Evolutionary conservation across 1,284 basidiomycete species (phyloP), one percentile per base, ranked within the genome.

Genomic region (Spongispora temasekensis): DNA sequence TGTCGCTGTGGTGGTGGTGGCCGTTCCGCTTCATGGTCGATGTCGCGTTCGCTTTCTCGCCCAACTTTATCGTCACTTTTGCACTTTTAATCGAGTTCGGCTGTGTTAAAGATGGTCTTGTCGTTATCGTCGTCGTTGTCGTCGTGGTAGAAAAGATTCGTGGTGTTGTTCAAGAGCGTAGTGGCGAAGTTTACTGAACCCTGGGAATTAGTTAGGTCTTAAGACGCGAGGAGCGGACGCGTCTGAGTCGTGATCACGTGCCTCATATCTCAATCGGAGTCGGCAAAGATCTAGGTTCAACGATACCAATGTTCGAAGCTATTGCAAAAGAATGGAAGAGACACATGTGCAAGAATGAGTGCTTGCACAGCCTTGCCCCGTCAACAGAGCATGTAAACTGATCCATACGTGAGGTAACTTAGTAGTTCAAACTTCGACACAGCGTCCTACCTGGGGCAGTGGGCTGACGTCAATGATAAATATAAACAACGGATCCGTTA

Each of bases 231-330:
- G 37, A 8, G 60, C 12, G 13, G 58, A 63, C 68, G 68, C 71
- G 71, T 72, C 44, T 46, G 44, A 46, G 10, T 27, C 62, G 28
- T 53, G 67, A 60, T 70, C 68, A 70, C 68, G 68, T 70, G 68
- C 10, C 3, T 25, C 23, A 5, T 30, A 15, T 9, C 42, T 21
- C 6, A 0, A 58, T 51, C 23, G n/a, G n/a, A 0, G 7, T 53
- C 32, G 27, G 37, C 10, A 44, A 34, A 8, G 37, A 10, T 17
- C 17, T 62, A 34, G 28, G 37, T 27, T 23, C 21, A n/a, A n/a
- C n/a, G n/a, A n/a, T n/a, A n/a, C n/a, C 31, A 17, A 9, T 63
- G 59, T 37, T 63, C 31, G 32, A 56, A n/a, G 25, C 40, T 64
- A 64, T 66, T 5, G 35, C 13, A 23, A 51, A 13, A n/a, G 50